Percentiles rank a stretch among this genome's conserved stretches.
Evolutionary conservation across 2,329 filamentous ascomycete species (phyloP).

Genomic region (Aspergillus costaricaensis): DNA sequence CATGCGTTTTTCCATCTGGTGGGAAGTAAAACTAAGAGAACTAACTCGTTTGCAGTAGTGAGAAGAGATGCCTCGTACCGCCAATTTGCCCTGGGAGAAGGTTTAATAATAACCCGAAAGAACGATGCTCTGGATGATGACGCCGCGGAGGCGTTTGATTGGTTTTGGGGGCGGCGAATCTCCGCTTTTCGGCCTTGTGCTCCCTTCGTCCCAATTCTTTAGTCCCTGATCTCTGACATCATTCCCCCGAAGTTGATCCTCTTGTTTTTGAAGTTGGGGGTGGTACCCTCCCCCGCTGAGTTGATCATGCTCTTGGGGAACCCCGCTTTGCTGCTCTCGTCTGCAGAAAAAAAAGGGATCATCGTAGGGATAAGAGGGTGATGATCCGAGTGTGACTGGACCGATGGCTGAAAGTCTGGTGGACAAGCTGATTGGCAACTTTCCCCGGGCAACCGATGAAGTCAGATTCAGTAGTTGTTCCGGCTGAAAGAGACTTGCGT

Average conservation of each 20-base stretch:
- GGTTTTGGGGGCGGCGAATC: constrained; percentile 12
- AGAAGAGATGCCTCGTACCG: not conserved
- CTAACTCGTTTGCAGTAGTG: not conserved
- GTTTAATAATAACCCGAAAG: constrained; percentile 7
- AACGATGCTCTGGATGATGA: constrained; percentile 7
- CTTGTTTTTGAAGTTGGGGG: not conserved
- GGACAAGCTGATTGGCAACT: not conserved
- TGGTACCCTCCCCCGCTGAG: not conserved
- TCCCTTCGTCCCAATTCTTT: constrained; percentile 14
- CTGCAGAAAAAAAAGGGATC: not conserved
- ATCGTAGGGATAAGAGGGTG: not conserved
- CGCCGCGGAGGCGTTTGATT: constrained; percentile 11
- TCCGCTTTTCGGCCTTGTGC: constrained; percentile 2
- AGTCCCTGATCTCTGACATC: constrained; percentile 17
- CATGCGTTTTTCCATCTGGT: constrained; percentile 16
- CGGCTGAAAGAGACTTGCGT: not conserved
- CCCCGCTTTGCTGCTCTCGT: not conserved
- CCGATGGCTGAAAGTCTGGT: not conserved
- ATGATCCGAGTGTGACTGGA: not conserved
- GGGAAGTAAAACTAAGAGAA: not conserved
- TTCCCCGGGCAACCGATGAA: not conserved
- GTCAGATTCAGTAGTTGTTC: not conserved
- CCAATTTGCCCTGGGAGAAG: constrained; percentile 6
- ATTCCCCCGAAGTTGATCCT: constrained; percentile 9
- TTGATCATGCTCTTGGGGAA: not conserved